Evolutionary conservation across 1,284 basidiomycete genomes (phyloP), one percentile per base, ranked within the genome.

Genomic region (Ceratobasidium sp.): DNA sequence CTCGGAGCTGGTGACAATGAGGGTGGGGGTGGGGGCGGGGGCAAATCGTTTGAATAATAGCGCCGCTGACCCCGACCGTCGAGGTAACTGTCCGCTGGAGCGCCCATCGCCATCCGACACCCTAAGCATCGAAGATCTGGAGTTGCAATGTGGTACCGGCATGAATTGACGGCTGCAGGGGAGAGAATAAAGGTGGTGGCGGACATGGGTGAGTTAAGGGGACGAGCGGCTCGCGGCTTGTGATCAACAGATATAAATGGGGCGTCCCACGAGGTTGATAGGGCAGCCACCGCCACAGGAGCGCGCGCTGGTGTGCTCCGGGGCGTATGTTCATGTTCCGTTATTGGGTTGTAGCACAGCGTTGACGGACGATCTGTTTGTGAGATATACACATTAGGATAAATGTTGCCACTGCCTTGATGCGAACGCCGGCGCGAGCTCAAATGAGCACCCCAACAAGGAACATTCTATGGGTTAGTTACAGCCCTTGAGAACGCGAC

Each of bases 81-180:
- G 24, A 39, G 27, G 19, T 69, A 69, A 43, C 66, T 69, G 31
- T 69, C 66, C 13, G 66, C 66, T 9, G 51, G 66, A 24, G 49
- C 66, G 53, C 66, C 66, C 66, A 58, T 69, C 49, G 66, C 66
- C 37, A 69, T 56, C 29, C 66, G 51, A 58, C 66, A 69, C 19
- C 66, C 66, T 16, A 69, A 19, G 37, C 66, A 69, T 24, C 37
- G 51, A 29, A 31, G 49, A 29, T 69, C 41, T 22, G 53, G 66
- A 29, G 37, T 14, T 2, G 43, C 22, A 8, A n/a, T 4, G 43
- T 69, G 66, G 37, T 69, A 51, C 16, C 39, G 49, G 39, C 66
- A 69, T 22, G 49, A 51, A 2, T 11, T 16, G 16, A 22, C 13
- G 24, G 43, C n/a, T 16, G 41, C 14, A 43, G 59, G 61, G 7